Percentiles rank a stretch among this genome's conserved stretches.
Conservation (phyloP, 305 asterid species). For the Fraxinus sp. region DNA sequence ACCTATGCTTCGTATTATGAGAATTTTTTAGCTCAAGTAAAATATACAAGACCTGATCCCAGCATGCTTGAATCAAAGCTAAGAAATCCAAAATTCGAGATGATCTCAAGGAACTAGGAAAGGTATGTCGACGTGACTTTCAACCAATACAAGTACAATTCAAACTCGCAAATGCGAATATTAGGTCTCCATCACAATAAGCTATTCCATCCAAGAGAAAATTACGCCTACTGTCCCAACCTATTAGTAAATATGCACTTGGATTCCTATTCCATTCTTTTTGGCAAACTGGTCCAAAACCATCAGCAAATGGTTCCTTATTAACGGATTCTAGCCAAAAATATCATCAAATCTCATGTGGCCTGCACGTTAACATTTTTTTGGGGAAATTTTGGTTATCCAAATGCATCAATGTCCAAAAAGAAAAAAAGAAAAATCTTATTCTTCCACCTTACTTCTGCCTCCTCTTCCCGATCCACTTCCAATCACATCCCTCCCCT, state of each 20-base stretch:
- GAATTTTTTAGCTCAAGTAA: neutral
- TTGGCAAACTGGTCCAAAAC: neutral
- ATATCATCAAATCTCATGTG: neutral
- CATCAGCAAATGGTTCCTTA: neutral
- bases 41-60: neutral
- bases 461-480: neutral
- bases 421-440: neutral
- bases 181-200: neutral
- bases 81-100: neutral
- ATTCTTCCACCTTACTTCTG: neutral
- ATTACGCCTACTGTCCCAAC: neutral
- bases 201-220: neutral
- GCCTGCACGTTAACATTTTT: neutral
- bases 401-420: neutral
- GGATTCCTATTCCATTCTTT: neutral
- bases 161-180: neutral
- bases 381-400: neutral
- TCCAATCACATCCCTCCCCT: neutral
- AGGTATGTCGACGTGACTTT: neutral
- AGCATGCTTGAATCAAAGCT: neutral
- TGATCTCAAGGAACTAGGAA: neutral
- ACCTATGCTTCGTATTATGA: neutral
- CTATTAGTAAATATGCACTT: neutral
- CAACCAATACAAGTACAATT: neutral
- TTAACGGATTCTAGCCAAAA: neutral